Percentiles rank a stretch among this genome's conserved stretches.
These are phyloP conservation scores for Aspergillus awamori DNA, from an alignment of 2,329 filamentous ascomycete genomes.

Conservation along the genomic window DNA sequence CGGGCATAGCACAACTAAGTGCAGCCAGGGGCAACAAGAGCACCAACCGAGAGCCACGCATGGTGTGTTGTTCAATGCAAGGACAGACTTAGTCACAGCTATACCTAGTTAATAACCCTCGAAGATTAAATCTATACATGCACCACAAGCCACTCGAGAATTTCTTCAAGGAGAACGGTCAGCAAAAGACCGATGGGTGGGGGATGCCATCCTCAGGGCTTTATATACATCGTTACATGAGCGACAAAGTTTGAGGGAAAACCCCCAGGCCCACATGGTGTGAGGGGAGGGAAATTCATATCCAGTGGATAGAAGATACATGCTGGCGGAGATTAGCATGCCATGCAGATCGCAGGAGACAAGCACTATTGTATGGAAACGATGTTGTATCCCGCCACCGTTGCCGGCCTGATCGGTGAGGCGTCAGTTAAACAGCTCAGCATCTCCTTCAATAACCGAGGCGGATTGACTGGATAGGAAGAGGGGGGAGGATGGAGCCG, in stretches of 20 bases:
- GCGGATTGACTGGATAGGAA: neutral
- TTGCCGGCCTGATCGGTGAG: neutral
- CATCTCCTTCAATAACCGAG: neutral
- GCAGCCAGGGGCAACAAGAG: conserved; percentile 26
- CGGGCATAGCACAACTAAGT: conserved; percentile 14
- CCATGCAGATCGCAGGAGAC: neutral
- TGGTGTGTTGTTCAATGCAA: conserved; percentile 11
- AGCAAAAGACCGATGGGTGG: neutral
- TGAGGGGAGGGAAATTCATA: neutral
- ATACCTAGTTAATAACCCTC: no score
- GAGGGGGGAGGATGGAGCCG: neutral
- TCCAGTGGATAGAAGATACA: no score
- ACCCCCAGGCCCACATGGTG: neutral
- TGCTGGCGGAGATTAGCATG: no score
- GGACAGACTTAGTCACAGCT: neutral
- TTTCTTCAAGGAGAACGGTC: neutral
- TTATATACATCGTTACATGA: neutral
- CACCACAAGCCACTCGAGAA: neutral
- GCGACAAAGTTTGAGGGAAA: neutral
- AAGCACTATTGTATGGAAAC: neutral
- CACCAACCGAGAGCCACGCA: conserved; percentile 28
- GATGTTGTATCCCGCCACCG: neutral
- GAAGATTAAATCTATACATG: neutral
- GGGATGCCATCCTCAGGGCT: neutral
- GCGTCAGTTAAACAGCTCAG: neutral